phyloP scores from a whole-genome alignment of 495 filamentous ascomycete genomes.

The Ascodesmis nigricans region DNA sequence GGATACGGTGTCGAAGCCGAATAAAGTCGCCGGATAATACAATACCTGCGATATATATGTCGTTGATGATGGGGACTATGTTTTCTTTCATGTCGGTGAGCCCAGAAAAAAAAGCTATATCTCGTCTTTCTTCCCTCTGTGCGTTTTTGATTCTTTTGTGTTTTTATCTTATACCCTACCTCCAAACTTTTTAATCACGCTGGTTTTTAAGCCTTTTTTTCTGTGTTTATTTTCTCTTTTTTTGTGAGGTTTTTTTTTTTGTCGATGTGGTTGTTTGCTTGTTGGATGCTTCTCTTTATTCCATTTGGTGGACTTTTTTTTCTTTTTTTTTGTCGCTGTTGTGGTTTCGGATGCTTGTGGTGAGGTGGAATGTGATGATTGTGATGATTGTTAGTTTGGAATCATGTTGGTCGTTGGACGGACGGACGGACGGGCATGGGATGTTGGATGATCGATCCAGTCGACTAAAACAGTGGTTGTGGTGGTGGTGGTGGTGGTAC shows the following conservation, averaged over 20 bases:
- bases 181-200: background rate
- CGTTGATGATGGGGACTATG: conserved; percentile 1
- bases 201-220: conserved; percentile 3
- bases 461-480: too few species aligned
- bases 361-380: too few species aligned
- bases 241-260: conserved; percentile 3
- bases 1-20: too few species aligned
- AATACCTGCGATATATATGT: conserved; percentile 5
- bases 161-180: conserved; percentile 3
- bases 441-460: too few species aligned
- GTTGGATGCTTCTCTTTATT: background rate
- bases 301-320: background rate
- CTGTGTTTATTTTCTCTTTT: conserved; percentile 15
- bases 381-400: too few species aligned
- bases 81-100: conserved; percentile 21
- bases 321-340: background rate
- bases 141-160: conserved; percentile 3
- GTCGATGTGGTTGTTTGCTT: background rate
- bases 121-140: conserved; percentile 3
- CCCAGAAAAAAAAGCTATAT: too few species aligned
- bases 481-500: too few species aligned
- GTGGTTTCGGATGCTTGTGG: background rate
- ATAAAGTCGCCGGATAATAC: too few species aligned
- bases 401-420: too few species aligned
- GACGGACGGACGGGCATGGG: too few species aligned